Conservation (phyloP, 495 filamentous ascomycete genomes). For the Daldinia concentrica region DNA sequence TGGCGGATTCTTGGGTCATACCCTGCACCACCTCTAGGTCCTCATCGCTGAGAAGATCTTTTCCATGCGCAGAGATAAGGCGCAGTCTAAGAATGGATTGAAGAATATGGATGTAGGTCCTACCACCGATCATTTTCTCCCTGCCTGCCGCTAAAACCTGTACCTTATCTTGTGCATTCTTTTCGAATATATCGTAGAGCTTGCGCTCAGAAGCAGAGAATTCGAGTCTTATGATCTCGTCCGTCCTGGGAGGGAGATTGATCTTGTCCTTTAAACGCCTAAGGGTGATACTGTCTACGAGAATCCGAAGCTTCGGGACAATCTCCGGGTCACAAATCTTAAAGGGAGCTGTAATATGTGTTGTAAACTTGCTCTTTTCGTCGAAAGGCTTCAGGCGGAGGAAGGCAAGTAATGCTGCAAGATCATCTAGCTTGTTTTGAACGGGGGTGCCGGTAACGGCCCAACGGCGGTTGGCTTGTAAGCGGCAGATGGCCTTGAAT, state of each 20-base stretch:
- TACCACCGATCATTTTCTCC: slow-evolving; percentile 77
- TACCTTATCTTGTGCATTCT: slow-evolving; percentile 62
- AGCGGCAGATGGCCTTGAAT: slow-evolving; percentile 82
- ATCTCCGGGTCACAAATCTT: slow-evolving; percentile 82
- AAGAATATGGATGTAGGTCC: slow-evolving; percentile 86
- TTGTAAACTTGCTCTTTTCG: slow-evolving; percentile 73
- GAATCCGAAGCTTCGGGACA: slow-evolving; percentile 83
- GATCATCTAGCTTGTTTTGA: slow-evolving; percentile 90
- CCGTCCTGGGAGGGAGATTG: slow-evolving; percentile 76
- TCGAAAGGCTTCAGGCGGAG: slow-evolving; percentile 87
- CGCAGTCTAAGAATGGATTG: slow-evolving; percentile 91
- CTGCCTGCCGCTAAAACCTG: slow-evolving; percentile 59
- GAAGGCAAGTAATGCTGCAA: slow-evolving; percentile 90
- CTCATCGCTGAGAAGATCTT: slow-evolving; percentile 82
- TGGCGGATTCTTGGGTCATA: slow-evolving; percentile 79
- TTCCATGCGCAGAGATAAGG: slow-evolving; percentile 89
- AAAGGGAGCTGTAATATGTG: slow-evolving; percentile 83
- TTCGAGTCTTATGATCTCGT: slow-evolving; percentile 72
- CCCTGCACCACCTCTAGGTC: slow-evolving; percentile 83
- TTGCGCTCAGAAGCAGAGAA: slow-evolving; percentile 60
- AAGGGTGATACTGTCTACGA: slow-evolving; percentile 91
- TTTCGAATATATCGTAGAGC: slow-evolving; percentile 65
- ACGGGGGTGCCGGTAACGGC: slow-evolving; percentile 94
- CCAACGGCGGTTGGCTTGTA: slow-evolving; percentile 87
- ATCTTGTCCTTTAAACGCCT: slow-evolving; percentile 94